Evolutionary conservation across 2,329 filamentous ascomycete species (phyloP), one percentile per base, ranked within the genome.

Genomic region (Diplodia intermedia): DNA sequence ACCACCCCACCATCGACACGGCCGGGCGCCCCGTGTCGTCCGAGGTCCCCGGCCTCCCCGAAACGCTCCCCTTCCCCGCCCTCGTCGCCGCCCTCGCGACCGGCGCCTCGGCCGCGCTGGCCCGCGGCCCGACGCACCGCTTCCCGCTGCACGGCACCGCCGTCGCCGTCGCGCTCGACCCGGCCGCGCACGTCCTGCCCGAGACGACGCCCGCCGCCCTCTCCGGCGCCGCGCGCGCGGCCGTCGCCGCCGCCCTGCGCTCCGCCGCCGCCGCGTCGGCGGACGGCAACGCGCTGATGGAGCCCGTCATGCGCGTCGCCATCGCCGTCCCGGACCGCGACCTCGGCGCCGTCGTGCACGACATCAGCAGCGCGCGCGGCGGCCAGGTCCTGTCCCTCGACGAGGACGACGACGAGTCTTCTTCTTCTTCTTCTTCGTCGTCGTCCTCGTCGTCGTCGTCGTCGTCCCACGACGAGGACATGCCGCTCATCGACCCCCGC

Each of bases 281-380:
- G 93, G 1, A 86, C 23, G 57, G 57, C 38, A 63, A 52, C 60
- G 60, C 86, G 1, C 83, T 99, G 49, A 90, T 98, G 81, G 95
- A 99, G 76, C 95, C 95, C 1, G 91, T 99, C 66, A 97, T 98
- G 93, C 89, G 90, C 69, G 92, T 92, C 5, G 89, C 90, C 65
- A 97, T 99, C 75, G 89, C 88, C 71, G 93, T 95, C 61, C 92
- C 95, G 63, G 94, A 97, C 79, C 85, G 86, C 6, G 89, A 88
- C 7, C 89, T 97, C 1, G 93, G 94, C 4, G 86, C 87, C 4
- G 91, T 99, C 11, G 89, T 96, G 40, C 92, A 96, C 72, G 90
- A 95, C 75, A 86, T 96, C 47, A 90, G 89, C 2, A 89, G 91
- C 1, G 87, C 89, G 0, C 86, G 92, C 0, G 92, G 91, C 65